A percentile compares a stretch with the other conserved stretches of the same genome.
Conservation (phyloP, 768 basidiomycete species). For the Lactarius akahatsu region DNA sequence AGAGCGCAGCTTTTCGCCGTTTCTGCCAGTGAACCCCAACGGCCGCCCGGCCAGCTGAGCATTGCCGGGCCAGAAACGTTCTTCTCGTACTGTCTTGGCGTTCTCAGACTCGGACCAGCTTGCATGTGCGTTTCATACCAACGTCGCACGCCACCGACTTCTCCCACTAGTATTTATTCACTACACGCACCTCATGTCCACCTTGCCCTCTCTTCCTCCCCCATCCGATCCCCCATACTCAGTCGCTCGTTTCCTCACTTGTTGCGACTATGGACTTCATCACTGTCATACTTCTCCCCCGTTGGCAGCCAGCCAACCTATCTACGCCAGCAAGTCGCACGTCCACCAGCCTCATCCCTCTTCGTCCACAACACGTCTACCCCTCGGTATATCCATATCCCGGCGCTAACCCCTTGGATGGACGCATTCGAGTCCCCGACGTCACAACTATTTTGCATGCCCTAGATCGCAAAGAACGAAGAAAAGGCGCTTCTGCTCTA, state of each 20-base stretch:
- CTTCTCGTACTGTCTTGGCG: not conserved
- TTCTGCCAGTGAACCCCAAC: not conserved
- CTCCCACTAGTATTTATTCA: not conserved
- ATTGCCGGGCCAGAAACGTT: not conserved
- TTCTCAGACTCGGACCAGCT: not conserved
- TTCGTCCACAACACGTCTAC: not conserved
- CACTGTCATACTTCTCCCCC: not conserved
- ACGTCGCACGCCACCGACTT: not conserved
- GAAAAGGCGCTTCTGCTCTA: too few relatives aligned
- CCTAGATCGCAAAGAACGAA: too few relatives aligned
- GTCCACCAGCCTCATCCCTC: not conserved
- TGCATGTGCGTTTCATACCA: not conserved
- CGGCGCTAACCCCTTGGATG: not conserved
- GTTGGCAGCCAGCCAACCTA: not conserved
- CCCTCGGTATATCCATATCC: too few relatives aligned
- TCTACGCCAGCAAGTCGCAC: not conserved
- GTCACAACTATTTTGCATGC: too few relatives aligned
- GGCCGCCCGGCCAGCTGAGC: not conserved
- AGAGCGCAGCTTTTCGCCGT: not conserved
- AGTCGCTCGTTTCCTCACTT: not conserved
- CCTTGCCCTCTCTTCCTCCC: not conserved
- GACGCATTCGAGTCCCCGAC: too few relatives aligned
- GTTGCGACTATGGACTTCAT: not conserved
- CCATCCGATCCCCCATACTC: too few relatives aligned
- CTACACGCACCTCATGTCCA: not conserved